Evolutionary conservation across 805 yeast genomes (phyloP).

Genomic region (Saturnispora ahearnii): DNA sequence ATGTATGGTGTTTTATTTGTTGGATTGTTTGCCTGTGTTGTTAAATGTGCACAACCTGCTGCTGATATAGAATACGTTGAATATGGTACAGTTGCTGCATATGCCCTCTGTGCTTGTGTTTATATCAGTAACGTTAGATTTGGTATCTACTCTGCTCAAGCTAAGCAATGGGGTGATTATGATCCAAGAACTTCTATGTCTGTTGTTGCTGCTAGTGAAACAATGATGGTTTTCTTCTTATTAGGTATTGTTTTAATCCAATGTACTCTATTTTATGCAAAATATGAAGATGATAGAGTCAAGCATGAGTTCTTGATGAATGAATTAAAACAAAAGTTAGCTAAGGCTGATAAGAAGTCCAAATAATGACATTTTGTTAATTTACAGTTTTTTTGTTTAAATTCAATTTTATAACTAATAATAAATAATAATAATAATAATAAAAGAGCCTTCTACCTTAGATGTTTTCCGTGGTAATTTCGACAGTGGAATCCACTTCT

Average conservation of each 20-base stretch:
- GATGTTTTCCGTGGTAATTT: too few relatives aligned
- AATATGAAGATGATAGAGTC: conserved; percentile 21
- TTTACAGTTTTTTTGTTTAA: not conserved
- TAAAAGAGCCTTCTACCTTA: too few relatives aligned
- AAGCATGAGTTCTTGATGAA: conserved; percentile 21
- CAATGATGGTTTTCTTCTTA: conserved; percentile 61
- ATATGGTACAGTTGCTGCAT: conserved; percentile 73
- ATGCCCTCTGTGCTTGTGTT: conserved; percentile 63
- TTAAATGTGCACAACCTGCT: conserved; percentile 79
- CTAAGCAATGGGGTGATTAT: conserved; percentile 91
- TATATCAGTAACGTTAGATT: conserved; percentile 80
- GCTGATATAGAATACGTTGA: conserved; percentile 83
- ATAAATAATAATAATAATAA: too few relatives aligned
- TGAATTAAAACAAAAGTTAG: conserved; percentile 18
- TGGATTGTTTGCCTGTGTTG: conserved; percentile 64
- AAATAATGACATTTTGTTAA: not conserved
- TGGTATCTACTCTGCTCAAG: conserved; percentile 60
- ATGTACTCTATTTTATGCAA: conserved; percentile 80
- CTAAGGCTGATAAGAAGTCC: conserved; percentile 10
- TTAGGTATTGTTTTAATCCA: conserved; percentile 79
- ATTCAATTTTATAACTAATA: not conserved
- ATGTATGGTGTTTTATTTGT: conserved; percentile 53
- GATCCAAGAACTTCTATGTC: conserved; percentile 77
- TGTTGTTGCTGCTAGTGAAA: conserved; percentile 84
- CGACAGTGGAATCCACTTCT: too few relatives aligned